phyloP scores from a whole-genome alignment of 352 stramenopile genomes.

The Phytopythium aichiense region DNA sequence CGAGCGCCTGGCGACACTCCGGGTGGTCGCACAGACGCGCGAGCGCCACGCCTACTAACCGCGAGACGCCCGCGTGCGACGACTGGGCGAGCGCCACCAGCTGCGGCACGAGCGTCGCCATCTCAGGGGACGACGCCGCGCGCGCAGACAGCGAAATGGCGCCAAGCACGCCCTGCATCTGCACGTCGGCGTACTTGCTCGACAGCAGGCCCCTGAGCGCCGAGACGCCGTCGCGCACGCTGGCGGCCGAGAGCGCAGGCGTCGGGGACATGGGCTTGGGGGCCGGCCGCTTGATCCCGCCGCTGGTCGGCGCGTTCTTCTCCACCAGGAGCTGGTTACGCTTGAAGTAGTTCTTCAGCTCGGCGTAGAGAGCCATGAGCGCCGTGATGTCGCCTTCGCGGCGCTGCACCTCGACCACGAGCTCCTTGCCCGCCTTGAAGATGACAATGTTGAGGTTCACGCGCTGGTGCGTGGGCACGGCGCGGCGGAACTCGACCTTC shows the following conservation, averaged over 20 bases:
- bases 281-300: constrained; percentile 63
- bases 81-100: constrained; percentile 64
- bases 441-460: constrained; percentile 78
- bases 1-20: constrained; percentile 77
- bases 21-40: constrained; percentile 80
- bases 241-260: constrained; percentile 31
- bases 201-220: constrained; percentile 67
- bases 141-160: constrained; percentile 73
- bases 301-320: constrained; percentile 27
- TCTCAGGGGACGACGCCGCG: constrained; percentile 50
- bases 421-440: constrained; percentile 73
- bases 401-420: constrained; percentile 70
- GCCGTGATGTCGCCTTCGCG: constrained; percentile 78
- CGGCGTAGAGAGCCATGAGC: constrained; percentile 73
- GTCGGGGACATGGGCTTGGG: constrained; percentile 48
- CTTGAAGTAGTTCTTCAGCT: constrained; percentile 77
- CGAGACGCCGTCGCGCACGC: constrained; percentile 50
- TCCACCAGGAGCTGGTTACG: constrained; percentile 65
- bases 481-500: constrained; percentile 77
- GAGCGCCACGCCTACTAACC: constrained; percentile 68
- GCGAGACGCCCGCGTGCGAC: constrained; percentile 49
- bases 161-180: constrained; percentile 80
- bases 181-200: constrained; percentile 71
- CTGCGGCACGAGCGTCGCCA: constrained; percentile 65
- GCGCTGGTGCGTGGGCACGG: constrained; percentile 36